Evolutionary conservation across 805 yeast species (phyloP), one percentile per base, ranked within the genome.

Genomic region (Blastobotrys robertii): DNA sequence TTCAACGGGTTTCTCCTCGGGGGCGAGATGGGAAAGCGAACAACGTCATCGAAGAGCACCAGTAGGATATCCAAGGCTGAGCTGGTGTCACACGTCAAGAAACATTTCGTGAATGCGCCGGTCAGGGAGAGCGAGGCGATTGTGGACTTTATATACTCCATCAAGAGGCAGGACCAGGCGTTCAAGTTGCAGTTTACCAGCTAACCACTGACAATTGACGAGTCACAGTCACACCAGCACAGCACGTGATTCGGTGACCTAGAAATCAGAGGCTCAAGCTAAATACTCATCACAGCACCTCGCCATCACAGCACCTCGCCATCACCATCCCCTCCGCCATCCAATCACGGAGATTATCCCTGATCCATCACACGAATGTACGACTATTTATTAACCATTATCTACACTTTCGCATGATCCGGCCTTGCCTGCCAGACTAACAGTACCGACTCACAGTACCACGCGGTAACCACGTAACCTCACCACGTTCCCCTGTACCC

Each of bases 81-180:
- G 48, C 68, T 81, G 29, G 81, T 85, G 0, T 60, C 59, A 2
- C 71, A 70, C 19, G 77, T 79, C 19, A 80, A 77, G 61, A 73
- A 72, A 43, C 97, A 90, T 60, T 85, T 88, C 52, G 53, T 70
- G 49, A 53, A 63, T 7, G 70, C 68, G 37, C 70, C 74, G 9
- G 77, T 78, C 3, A 78, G 84, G 52, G 98, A 90, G 56, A 77
- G 81, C 45, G 97, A 90, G 53, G 77, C 83, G 29, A 78, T 90
- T 33, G 85, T 95, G 31, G 87, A 84, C 54, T 92, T 90, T 58
- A 69, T 92, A 43, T 92, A 90, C 65, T 80, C 84, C 54, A 87
- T 85, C 42, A 78, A 77, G 55, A 81, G 85, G 56, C 84, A 84
- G 53, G 71, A 69, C 46, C 65, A 63, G 56, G 50, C 51, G 14